Evolutionary conservation across 257 asterid genomes (phyloP), one percentile per base, ranked within the genome.

Genomic region (Primulina huaijiensis): DNA sequence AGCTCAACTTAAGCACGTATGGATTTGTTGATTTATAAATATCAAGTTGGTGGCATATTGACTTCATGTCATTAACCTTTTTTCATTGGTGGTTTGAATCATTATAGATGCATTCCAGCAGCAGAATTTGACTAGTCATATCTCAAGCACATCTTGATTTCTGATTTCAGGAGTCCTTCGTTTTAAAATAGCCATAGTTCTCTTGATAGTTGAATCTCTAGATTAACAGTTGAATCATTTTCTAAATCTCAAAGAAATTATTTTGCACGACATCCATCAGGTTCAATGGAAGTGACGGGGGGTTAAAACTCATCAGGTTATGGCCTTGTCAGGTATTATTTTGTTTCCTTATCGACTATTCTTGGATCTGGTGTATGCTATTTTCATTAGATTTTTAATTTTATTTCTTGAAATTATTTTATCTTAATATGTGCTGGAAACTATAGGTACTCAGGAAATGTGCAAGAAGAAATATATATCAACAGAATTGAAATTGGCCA

Each of bases 251-350:
- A 50, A 38, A 62, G 17, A 2, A 8, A 8, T 37, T 56, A 27
- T 57, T 30, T 55, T 71, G 72, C 64, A 55, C 52, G 37, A 31
- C 37, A 8, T 55, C 9, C 37, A 56, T 78, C 84, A 81, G 90
- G 76, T 73, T 21, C 79, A 73, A 90, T 90, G 97, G 96, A 90
- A 71, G 83, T 80, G 29, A 78, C 72, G 3, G 94, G 92, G 73
- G 96, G 95, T 71, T 88, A 82, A 84, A 72, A 60, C 64, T 46
- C 34, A 9, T 65, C 64, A 67, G 74, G 79, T 76, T 85, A 90
- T 88, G 96, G 93, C 82, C 81, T 82, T 80, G 77, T 65, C 82
- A 69, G 96, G 96, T 86, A 79, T 29, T 34, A 16, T 21, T 64
- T 64, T 9, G 19, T 60, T 68, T 55, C 58, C 20, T 50, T 19